Percentiles rank a stretch among this genome's conserved stretches.
phyloP scores from a whole-genome alignment of 805 yeast genomes.

The Metschnikowia continentalis region DNA sequence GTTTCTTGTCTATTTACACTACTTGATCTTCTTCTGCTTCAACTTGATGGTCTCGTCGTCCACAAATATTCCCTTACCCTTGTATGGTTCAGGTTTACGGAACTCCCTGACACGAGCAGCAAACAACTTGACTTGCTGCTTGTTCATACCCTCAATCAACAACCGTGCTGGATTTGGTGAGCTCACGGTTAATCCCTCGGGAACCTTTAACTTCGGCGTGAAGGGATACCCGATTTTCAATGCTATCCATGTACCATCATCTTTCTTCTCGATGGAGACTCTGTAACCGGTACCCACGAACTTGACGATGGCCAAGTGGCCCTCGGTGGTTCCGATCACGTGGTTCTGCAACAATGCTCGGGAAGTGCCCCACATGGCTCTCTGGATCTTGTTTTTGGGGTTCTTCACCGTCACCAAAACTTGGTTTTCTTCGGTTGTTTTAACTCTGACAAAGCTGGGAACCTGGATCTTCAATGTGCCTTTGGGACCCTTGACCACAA shows the following conservation, averaged over 20 bases:
- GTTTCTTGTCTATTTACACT: conserved; percentile 16
- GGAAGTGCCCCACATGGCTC: conserved; percentile 93
- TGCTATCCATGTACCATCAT: conserved; percentile 54
- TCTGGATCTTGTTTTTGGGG: conserved; percentile 59
- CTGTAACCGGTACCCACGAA: conserved; percentile 97
- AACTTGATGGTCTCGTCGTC: conserved; percentile 86
- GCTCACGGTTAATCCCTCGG: conserved; percentile 67
- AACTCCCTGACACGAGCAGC: conserved; percentile 84
- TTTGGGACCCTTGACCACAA: conserved; percentile 70
- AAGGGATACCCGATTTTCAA: conserved; percentile 88
- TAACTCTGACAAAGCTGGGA: conserved; percentile 64
- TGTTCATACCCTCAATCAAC: conserved; percentile 80
- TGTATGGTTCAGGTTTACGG: conserved; percentile 97
- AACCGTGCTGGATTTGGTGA: conserved; percentile 85
- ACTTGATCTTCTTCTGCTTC: conserved; percentile 92
- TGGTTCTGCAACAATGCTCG: conserved; percentile 75
- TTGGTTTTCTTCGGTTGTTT: conserved; percentile 29
- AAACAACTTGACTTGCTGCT: conserved; percentile 79
- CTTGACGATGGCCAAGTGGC: conserved; percentile 81
- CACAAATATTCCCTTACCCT: conserved; percentile 95
- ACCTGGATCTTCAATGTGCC: conserved; percentile 62
- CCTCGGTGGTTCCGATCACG: conserved; percentile 86
- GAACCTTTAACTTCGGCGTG: conserved; percentile 71
- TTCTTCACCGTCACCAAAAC: conserved; percentile 56
- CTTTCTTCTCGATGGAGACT: conserved; percentile 63